A percentile compares a stretch with the other conserved stretches of the same genome.
Conservation (phyloP, 352 stramenopile genomes). For the Phytophthora idaei region DNA sequence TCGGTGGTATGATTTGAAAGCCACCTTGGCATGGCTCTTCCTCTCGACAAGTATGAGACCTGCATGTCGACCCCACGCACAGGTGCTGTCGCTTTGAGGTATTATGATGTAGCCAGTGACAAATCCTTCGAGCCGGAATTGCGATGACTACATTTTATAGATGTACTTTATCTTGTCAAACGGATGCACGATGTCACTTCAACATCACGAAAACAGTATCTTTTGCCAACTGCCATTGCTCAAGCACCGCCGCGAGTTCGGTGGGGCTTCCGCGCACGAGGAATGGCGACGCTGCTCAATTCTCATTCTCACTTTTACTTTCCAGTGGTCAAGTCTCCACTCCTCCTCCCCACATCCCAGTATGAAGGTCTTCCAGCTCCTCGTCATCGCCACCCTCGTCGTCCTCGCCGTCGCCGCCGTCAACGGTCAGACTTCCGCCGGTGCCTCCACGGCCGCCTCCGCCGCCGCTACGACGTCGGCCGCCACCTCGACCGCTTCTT, state of each 20-base stretch:
- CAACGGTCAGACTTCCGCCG: constrained; percentile 25
- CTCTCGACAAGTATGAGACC: constrained; percentile 13
- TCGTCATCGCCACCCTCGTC: constrained; percentile 32
- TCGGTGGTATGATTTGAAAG: constrained; percentile 19
- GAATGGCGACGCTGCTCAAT: neutral
- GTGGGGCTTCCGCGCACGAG: neutral
- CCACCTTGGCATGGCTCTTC: constrained; percentile 8
- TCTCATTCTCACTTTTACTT: constrained; percentile 29
- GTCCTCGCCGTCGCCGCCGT: constrained; percentile 29
- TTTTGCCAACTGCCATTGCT: constrained; percentile 3
- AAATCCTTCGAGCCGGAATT: constrained; percentile 6
- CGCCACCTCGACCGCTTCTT: constrained; percentile 4
- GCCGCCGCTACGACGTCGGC: constrained; percentile 7
- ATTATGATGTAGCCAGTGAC: constrained; percentile 7
- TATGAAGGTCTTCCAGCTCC: constrained; percentile 40
- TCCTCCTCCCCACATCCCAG: constrained; percentile 3
- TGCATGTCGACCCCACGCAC: neutral
- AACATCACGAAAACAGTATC: constrained; percentile 25
- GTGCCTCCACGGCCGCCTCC: constrained; percentile 4
- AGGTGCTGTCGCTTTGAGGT: neutral
- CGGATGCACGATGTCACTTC: constrained; percentile 19
- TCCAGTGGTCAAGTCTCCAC: constrained; percentile 22
- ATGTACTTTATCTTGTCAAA: constrained; percentile 6
- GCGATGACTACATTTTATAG: constrained; percentile 9
- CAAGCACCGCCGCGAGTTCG: too few species aligned